Evolutionary conservation across 2,329 filamentous ascomycete genomes (phyloP), one percentile per base, ranked within the genome.

Genomic region (Capronia americana): DNA sequence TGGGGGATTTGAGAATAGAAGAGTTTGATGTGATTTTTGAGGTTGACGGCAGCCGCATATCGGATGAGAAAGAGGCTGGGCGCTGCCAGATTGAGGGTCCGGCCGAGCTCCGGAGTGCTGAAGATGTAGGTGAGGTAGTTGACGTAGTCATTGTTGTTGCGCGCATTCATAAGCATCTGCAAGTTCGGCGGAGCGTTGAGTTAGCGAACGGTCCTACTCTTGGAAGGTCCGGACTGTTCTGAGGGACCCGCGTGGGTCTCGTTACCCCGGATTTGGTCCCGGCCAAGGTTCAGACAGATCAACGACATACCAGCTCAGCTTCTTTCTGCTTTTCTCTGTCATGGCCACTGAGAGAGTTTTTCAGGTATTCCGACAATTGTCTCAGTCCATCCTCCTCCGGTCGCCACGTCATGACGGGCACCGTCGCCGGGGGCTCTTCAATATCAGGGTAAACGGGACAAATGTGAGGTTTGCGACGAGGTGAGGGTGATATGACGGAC

Each of bases 41-140:
- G 85, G 87, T 97, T 95, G 75, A 98, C 89, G 63, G 92, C 93
- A 28, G 94, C 93, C 11, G 94, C 91, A 67, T 92, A 91, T 70
- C 95, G 90, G 68, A 96, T 90, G 58, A 92, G 82, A 77, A 90
- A 75, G 86, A 81, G 92, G 89, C 76, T 91, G 83, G 70, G 85
- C 75, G 71, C 60, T 84, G 86, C 75, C 91, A 82, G 69, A 83
- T 88, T 64, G 83, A 80, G 69, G 10, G 71, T 79, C 55, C 90
- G 87, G 62, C 81, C 78, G 58, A 84, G 82, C 70, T 88, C 84
- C 64, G 87, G 78, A 73, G 87, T 92, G 67, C 91, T 92, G 79
- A 96, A 92, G 69, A 99, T 87, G 79, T 91, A 97, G 73, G 92
- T 91, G 53, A 99, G 88, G 79, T 99, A 99, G 81, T 98, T 98